Base-by-base conservation (phyloP, 2,329 filamentous ascomycete genomes). In the Monosporascus sp. region DNA sequence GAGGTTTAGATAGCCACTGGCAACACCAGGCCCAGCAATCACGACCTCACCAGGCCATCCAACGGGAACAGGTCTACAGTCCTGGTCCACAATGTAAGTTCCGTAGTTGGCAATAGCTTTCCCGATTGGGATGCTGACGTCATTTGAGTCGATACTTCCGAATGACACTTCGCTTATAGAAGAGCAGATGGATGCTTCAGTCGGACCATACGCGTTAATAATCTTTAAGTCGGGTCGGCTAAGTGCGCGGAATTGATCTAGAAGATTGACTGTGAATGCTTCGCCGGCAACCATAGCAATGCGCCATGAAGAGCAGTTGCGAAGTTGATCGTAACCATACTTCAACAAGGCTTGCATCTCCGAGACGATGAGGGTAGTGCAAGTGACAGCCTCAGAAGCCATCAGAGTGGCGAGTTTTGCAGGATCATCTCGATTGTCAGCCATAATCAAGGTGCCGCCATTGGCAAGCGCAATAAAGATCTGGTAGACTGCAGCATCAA, bases 211-310 rank as follows among this genome's bases (percentile, higher is more conserved):
- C 24, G 24, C 24, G 24, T 24, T 24, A 24, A 24, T 24, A 24
- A 24, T 5, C 24, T 24, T 24, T 5, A 24, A 24, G 24, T 24
- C 24, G 5, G 24, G 24, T 24, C 6, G 24, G 24, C 24, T 24
- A 24, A 24, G 24, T 24, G 24, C 24, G 24, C 24, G 24, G 25
- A 55, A 52, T 7, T 46, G 17, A n/a, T 35, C 27, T 9, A 51
- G n/a, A 9, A 55, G 27, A 11, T 7, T 45, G 2, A 8, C 11
- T n/a, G 52, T 27, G 5, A 54, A 43, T 9, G 48, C 39, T 31
- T 54, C 52, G 38, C 52, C 52, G 17, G 15, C 52, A 31, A 22
- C 20, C n/a, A 54, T 35, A n/a, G 52, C 52, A 6, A 51, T 18
- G 37, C 49, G 49, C 52, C 52, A 54, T 9, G 35, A 17, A 20